These are phyloP conservation scores for Pichia sp. DNA, from an alignment of 1,139 yeast genomes.

Conservation along the genomic window DNA sequence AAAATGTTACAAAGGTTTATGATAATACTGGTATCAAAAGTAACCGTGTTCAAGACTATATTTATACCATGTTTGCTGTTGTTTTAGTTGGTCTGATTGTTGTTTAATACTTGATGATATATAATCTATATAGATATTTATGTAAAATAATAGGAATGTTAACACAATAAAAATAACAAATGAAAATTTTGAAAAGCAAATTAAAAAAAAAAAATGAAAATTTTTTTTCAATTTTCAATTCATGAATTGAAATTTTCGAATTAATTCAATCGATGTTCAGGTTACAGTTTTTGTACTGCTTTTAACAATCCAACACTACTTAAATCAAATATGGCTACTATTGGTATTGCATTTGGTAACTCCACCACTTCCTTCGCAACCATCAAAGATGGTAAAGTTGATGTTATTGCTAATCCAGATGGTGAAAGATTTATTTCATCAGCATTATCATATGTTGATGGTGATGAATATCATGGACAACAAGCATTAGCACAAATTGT, in stretches of 20 bases:
- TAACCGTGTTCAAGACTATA: not conserved
- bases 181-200: not conserved
- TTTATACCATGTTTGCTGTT: not conserved
- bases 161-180: not conserved
- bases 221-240: not conserved
- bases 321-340: constrained; percentile 43
- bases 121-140: not conserved
- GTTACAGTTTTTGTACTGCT: not conserved
- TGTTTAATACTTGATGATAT: not conserved
- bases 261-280: not conserved
- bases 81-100: not conserved
- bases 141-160: not conserved
- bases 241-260: no score
- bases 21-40: not conserved
- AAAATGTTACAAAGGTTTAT: not conserved
- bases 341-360: constrained; percentile 96
- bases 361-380: constrained; percentile 92
- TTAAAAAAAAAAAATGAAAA: not conserved
- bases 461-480: constrained; percentile 94
- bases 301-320: not conserved
- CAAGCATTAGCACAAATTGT: constrained; percentile 91
- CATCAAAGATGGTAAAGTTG: constrained; percentile 87
- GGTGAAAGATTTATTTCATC: constrained; percentile 98
- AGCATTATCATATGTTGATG: constrained; percentile 83
- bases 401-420: constrained; percentile 97